Evolutionary conservation across 164 flowering plant genomes (phyloP), one percentile per base, ranked within the genome.

Genomic region (Dillenia turbinata): DNA sequence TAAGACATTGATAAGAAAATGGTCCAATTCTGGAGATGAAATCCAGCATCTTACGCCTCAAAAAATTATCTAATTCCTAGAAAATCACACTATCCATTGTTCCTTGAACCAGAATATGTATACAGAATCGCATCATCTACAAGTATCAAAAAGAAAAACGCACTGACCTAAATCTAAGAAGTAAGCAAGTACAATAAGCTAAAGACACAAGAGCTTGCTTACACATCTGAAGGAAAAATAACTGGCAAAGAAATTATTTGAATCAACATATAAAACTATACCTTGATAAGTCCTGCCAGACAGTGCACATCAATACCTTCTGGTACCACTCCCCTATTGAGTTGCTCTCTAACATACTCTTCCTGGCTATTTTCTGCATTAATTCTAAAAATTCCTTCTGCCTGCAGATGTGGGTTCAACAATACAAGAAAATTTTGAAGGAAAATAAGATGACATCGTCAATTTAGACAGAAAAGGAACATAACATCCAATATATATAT

Each of bases 251-350:
- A n/a, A 53, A 55, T 16, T 9, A 26, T 9, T 10, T 46, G 47
- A 12, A 47, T 47, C 22, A 60, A 4, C 9, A 10, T 33, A 33
- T 33, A 33, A 40, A 54, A 9, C n/a, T 17, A 43, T 71, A 85
- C 90, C 90, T 85, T 85, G 55, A 85, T 85, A 22, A 83, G 82
- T 43, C 90, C 88, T 26, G 88, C 85, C 50, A 86, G 66, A 71
- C 88, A 87, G 58, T 87, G 92, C 43, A 85, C 77, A 65, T 87
- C 92, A 60, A 83, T 72, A 50, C 79, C 85, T 13, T 83, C 83
- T 16, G 88, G 84, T 46, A 87, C 76, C 17, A 75, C 66, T 56
- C 92, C 90, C 33, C 78, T 56, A 63, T 85, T 85, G 57, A 85
- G 54, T 59, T 83, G 83, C 56, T 83, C 83, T 58, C 86, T 74